These are phyloP conservation scores for Tulasnella sp. DNA, from an alignment of 768 basidiomycete genomes.

Conservation along the genomic window DNA sequence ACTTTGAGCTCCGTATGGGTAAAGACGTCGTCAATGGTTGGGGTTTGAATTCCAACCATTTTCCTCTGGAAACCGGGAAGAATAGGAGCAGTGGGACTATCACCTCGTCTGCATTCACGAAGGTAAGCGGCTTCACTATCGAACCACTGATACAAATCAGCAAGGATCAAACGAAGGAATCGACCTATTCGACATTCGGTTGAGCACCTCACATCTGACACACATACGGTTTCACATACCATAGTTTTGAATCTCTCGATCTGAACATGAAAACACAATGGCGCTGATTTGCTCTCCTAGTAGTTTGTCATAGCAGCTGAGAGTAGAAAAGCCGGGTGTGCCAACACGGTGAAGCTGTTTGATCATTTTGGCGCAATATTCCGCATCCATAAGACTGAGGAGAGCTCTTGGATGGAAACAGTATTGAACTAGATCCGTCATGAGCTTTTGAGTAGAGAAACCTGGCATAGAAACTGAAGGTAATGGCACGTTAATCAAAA, in stretches of 20 bases:
- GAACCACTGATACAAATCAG: slow-evolving; percentile 70
- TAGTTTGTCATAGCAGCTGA: slow-evolving; percentile 76
- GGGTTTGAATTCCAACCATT: slow-evolving; percentile 3
- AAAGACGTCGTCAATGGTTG: slow-evolving; percentile 38
- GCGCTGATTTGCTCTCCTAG: slow-evolving; percentile 74
- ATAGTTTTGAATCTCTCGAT: slow-evolving; percentile 91
- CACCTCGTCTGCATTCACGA: slow-evolving; percentile 35
- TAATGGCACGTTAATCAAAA: slow-evolving; percentile 27
- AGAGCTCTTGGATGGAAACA: slow-evolving; percentile 87
- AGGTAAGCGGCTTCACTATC: slow-evolving; percentile 35
- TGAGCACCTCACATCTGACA: too few relatives aligned
- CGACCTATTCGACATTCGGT: slow-evolving; percentile 48
- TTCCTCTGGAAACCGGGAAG: slow-evolving; percentile 8
- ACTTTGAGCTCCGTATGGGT: slow-evolving; percentile 57
- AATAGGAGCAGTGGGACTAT: slow-evolving; percentile 23
- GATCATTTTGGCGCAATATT: slow-evolving; percentile 85
- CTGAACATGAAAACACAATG: slow-evolving; percentile 84
- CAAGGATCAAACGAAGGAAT: slow-evolving; percentile 67
- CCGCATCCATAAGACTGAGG: slow-evolving; percentile 93
- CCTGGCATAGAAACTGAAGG: slow-evolving; percentile 29
- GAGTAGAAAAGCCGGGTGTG: slow-evolving; percentile 78
- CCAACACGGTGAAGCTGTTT: slow-evolving; percentile 75
- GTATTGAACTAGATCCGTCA: slow-evolving; percentile 52
- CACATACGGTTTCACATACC: slow-evolving; percentile 41
- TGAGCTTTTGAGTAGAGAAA: slow-evolving; percentile 33